Evolutionary conservation across 805 yeast species (phyloP).

Genomic region (Tanozyma kutaoensis): DNA sequence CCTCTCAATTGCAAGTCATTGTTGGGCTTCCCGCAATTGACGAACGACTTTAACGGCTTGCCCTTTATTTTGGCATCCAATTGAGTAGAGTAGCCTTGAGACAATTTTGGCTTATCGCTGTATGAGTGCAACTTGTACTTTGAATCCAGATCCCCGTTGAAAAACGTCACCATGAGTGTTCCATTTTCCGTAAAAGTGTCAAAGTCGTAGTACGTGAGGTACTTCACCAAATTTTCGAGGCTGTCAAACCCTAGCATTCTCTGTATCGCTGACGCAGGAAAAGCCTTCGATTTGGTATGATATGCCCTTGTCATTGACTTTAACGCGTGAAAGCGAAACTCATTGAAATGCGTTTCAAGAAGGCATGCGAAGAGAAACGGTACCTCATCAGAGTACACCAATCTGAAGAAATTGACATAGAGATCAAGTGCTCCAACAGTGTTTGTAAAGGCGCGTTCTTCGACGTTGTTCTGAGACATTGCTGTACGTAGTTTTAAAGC

Average conservation of each 20-base stretch:
- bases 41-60: conserved; percentile 10
- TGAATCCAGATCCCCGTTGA: conserved; percentile 25
- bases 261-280: conserved; percentile 33
- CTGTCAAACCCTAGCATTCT: conserved; percentile 55
- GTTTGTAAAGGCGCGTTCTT: conserved; percentile 38
- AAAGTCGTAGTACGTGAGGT: conserved; percentile 54
- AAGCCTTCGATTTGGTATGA: conserved; percentile 61
- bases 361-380: conserved; percentile 66
- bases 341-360: conserved; percentile 69
- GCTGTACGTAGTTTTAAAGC: conserved; percentile 62
- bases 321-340: conserved; percentile 62
- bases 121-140: conserved; percentile 24
- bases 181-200: conserved; percentile 22
- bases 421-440: conserved; percentile 44
- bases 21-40: conserved; percentile 22
- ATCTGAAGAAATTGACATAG: conserved; percentile 50
- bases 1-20: no score
- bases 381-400: conserved; percentile 29
- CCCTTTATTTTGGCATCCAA: conserved; percentile 15
- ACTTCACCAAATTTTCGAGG: conserved; percentile 35
- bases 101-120: conserved; percentile 22
- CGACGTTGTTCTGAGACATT: conserved; percentile 46
- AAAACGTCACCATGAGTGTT: conserved; percentile 20
- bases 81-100: conserved; percentile 20
- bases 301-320: conserved; percentile 50